Base-by-base conservation (phyloP, 2,329 filamentous ascomycete species). In the Fusarium cyanostomum region DNA sequence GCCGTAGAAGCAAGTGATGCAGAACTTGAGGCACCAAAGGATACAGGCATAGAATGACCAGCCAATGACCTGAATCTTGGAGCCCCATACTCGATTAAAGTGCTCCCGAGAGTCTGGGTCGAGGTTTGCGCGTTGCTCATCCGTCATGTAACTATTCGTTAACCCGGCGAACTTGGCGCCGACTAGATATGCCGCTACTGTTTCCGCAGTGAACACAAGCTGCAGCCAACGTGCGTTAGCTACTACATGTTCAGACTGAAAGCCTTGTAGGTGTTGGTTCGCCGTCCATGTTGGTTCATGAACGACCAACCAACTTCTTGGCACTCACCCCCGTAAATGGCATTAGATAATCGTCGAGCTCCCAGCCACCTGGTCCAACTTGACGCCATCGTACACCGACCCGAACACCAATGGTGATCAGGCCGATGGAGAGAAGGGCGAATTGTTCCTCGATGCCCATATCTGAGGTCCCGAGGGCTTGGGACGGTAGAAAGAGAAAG, bases 41-140 rank as follows among this genome's bases (percentile, higher is more conserved):
- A 69, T 68, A 12, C 70, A 68, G 12, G 67, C 72, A 39, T 74
- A 74, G n/a, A 75, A 57, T 3, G 69, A 72, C 73, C 72, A 74
- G 21, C 70, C 65, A 21, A 71, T 59, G 5, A 72, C 44, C 56
- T 79, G 70, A 57, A 75, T 64, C 64, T 66, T 67, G 46, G 71
- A 69, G 44, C 77, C 73, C 63, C 46, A 64, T 42, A 68, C 57
- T 6, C 73, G 67, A 26, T 69, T 68, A 27, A 50, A 68, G 10
- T 69, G 56, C 18, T 69, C 66, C 9, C 12, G 12, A 1, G 66
- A 33, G 3, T 54, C 16, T 1, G 43, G 1, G 7, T 68, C 66
- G 48, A 68, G 49, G 28, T 28, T 38, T 18, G 65, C 66, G 13
- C 66, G 62, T 16, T 68, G 21, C 2, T 61, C 42, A 0, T 53